Evolutionary conservation across 2,329 filamentous ascomycete genomes (phyloP).

Genomic region (Metarhizium humberi): DNA sequence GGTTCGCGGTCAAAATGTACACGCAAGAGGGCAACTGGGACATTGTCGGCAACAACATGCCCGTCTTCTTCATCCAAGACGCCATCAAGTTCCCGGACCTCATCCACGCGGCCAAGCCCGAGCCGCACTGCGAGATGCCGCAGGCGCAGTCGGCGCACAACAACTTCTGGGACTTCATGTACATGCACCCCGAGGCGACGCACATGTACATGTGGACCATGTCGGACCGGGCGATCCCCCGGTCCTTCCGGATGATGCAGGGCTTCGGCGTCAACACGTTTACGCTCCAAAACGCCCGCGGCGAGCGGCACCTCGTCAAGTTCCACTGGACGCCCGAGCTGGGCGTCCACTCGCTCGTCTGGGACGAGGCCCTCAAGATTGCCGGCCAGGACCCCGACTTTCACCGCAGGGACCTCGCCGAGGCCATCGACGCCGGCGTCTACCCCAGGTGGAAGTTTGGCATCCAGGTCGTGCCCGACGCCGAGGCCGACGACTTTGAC

Average conservation of each 20-base stretch:
- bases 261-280: constrained; percentile 79
- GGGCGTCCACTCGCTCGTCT: constrained; percentile 67
- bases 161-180: constrained; percentile 70
- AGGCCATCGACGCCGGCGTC: constrained; percentile 62
- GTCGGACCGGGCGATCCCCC: constrained; percentile 64
- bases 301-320: constrained; percentile 65
- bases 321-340: constrained; percentile 68
- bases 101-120: constrained; percentile 46
- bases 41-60: constrained; percentile 8
- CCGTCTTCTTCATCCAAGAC: constrained; percentile 45
- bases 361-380: constrained; percentile 72
- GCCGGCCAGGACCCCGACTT: constrained; percentile 70
- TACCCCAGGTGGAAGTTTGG: constrained; percentile 76
- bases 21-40: constrained; percentile 41
- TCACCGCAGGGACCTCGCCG: constrained; percentile 67
- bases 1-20: constrained; percentile 61
- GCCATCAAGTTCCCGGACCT: constrained; percentile 66
- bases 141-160: constrained; percentile 65
- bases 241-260: constrained; percentile 77
- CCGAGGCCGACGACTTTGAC: constrained; percentile 65
- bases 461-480: constrained; percentile 68
- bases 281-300: constrained; percentile 57
- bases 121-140: constrained; percentile 53
- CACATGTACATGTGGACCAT: constrained; percentile 77
- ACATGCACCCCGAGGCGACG: constrained; percentile 54